Evolutionary conservation across 345 rosid genomes (phyloP).

Genomic region (Eutrema japonicum): DNA sequence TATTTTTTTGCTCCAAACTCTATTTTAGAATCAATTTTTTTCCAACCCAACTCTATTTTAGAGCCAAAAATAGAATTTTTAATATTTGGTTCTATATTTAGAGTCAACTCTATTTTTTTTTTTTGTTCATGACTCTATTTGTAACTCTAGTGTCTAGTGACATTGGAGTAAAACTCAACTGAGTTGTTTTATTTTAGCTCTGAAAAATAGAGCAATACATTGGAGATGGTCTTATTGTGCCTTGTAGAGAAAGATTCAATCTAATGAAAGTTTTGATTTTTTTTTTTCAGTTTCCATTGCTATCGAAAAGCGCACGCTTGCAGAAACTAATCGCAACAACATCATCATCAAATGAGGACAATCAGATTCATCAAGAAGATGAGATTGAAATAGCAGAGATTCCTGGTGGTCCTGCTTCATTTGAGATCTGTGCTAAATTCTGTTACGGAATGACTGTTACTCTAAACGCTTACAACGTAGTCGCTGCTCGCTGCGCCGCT

Average conservation of each 20-base stretch:
- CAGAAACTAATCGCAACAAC: constrained; percentile 61
- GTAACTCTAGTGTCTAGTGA: no score
- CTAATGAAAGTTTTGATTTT: not conserved
- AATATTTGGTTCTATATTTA: no score
- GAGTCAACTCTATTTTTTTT: no score
- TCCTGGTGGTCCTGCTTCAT: constrained; percentile 91
- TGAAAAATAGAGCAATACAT: no score
- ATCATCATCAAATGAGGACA: constrained; percentile 52
- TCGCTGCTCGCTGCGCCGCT: constrained; percentile 87
- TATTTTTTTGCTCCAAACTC: no score
- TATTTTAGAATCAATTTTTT: no score
- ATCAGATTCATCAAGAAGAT: constrained; percentile 49
- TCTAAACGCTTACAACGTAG: constrained; percentile 87
- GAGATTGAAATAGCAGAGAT: constrained; percentile 72
- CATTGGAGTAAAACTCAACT: no score
- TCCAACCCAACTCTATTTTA: no score
- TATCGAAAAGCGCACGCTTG: constrained; percentile 66
- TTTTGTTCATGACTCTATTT: no score
- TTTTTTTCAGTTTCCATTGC: constrained; percentile 60
- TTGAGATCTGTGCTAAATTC: constrained; percentile 91
- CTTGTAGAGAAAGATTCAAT: constrained; percentile 28
- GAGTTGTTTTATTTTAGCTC: no score
- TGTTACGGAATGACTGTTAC: constrained; percentile 95
- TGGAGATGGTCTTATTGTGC: no score
- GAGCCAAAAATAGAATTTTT: no score